Evolutionary conservation across 164 flowering plant genomes (phyloP).

Genomic region (Berberis thunbergii): DNA sequence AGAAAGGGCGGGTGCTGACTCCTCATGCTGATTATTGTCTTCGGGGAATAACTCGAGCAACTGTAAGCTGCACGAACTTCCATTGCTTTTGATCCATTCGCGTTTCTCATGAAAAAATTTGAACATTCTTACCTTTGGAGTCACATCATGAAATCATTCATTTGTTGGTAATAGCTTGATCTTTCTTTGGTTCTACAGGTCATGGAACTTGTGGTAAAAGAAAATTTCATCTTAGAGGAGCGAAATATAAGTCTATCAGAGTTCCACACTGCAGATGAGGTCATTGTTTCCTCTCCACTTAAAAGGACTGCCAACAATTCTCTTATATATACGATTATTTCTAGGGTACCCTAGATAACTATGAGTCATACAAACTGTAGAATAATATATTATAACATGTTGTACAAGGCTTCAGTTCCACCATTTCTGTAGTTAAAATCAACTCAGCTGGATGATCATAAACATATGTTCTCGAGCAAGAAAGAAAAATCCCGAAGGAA

Average conservation of each 20-base stretch:
- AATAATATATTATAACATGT: too few species aligned
- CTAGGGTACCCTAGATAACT: too few species aligned
- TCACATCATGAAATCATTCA: too few species aligned
- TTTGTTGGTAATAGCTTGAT: too few species aligned
- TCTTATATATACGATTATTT: too few species aligned
- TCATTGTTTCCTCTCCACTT: constrained; percentile 13
- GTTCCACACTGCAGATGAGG: constrained; percentile 98
- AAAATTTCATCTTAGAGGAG: constrained; percentile 65
- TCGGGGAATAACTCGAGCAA: constrained; percentile 89
- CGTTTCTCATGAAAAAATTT: not conserved
- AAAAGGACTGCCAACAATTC: not conserved
- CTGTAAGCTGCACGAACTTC: constrained; percentile 47
- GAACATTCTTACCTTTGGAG: too few species aligned
- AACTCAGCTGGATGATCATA: too few species aligned
- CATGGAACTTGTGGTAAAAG: constrained; percentile 85
- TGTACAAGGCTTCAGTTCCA: too few species aligned
- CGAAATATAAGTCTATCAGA: constrained; percentile 88
- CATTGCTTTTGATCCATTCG: not conserved
- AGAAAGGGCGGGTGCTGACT: constrained; percentile 79
- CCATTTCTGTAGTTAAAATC: too few species aligned
- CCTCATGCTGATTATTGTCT: constrained; percentile 98
- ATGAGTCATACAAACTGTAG: too few species aligned
- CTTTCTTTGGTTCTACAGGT: constrained; percentile 43
- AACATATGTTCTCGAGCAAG: too few species aligned
- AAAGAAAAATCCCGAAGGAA: too few species aligned